These are phyloP conservation scores for Fusarium hainanense DNA, from an alignment of 2,329 filamentous ascomycete genomes.

Conservation along the genomic window DNA sequence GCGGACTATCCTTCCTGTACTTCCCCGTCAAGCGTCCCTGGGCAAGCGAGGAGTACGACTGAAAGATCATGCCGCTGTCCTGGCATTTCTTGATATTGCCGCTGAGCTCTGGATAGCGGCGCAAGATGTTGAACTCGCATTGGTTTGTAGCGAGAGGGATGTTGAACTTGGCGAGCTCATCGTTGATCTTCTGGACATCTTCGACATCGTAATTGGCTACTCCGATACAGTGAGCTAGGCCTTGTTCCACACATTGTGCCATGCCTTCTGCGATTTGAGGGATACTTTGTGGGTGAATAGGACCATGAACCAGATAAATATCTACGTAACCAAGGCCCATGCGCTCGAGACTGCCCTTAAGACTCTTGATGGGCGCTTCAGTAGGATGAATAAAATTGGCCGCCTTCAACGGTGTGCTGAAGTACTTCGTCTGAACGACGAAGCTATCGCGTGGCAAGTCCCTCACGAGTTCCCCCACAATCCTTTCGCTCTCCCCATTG, in stretches of 20 bases:
- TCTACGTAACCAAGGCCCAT: slow-evolving; percentile 19
- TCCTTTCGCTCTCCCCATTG: slow-evolving; percentile 7
- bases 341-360: slow-evolving; percentile 5
- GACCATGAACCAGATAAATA: slow-evolving; percentile 18
- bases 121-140: slow-evolving; percentile 21
- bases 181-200: slow-evolving; percentile 3
- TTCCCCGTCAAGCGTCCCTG: slow-evolving; percentile 3
- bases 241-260: slow-evolving; percentile 22
- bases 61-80: slow-evolving; percentile 16
- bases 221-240: background rate
- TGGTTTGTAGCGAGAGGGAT: slow-evolving; percentile 16
- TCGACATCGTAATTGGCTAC: slow-evolving; percentile 13
- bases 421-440: slow-evolving; percentile 19
- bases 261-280: slow-evolving; percentile 5
- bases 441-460: slow-evolving; percentile 1
- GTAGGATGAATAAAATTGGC: background rate
- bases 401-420: slow-evolving; percentile 7
- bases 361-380: slow-evolving; percentile 9
- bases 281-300: slow-evolving; percentile 10
- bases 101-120: background rate
- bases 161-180: slow-evolving; percentile 25
- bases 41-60: slow-evolving; percentile 4
- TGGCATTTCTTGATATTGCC: slow-evolving; percentile 13
- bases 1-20: background rate
- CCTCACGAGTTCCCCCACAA: background rate